phyloP scores from a whole-genome alignment of 2,329 filamentous ascomycete genomes.

The Colletotrichum brevisporum region DNA sequence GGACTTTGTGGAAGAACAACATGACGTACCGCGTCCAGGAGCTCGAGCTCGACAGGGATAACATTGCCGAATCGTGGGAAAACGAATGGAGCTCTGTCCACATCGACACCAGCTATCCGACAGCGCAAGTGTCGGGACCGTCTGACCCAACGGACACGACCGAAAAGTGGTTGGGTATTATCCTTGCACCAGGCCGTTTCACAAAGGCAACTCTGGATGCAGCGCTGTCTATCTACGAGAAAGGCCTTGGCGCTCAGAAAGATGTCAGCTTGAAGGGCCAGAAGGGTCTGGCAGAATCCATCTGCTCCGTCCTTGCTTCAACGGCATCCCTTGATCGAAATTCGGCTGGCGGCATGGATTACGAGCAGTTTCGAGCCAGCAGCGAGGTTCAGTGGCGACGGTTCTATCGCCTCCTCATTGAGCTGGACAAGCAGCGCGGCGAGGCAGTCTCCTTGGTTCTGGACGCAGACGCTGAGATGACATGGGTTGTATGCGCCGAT shows the following conservation, averaged over 20 bases:
- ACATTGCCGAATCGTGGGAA: slow-evolving; percentile 73
- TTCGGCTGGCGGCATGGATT: slow-evolving; percentile 77
- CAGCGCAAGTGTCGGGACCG: slow-evolving; percentile 70
- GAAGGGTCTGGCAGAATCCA: slow-evolving; percentile 79
- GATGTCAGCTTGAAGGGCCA: slow-evolving; percentile 58
- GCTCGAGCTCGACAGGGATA: slow-evolving; percentile 79
- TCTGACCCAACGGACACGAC: slow-evolving; percentile 78
- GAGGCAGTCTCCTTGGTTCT: slow-evolving; percentile 85
- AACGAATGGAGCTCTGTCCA: slow-evolving; percentile 79
- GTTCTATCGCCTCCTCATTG: slow-evolving; percentile 87
- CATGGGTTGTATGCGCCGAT: slow-evolving; percentile 90
- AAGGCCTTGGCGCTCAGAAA: slow-evolving; percentile 65
- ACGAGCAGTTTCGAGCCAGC: slow-evolving; percentile 79
- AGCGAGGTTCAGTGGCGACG: slow-evolving; percentile 89
- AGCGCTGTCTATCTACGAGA: slow-evolving; percentile 85
- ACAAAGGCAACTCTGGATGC: slow-evolving; percentile 85
- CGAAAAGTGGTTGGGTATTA: slow-evolving; percentile 88
- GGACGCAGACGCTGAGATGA: slow-evolving; percentile 78
- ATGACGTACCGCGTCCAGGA: slow-evolving; percentile 82
- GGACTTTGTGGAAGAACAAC: slow-evolving; percentile 90
- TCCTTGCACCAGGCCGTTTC: slow-evolving; percentile 88
- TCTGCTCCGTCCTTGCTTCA: slow-evolving; percentile 79
- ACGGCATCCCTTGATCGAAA: slow-evolving; percentile 76
- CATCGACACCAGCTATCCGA: slow-evolving; percentile 69
- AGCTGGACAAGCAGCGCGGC: slow-evolving; percentile 87